Percentiles rank a stretch among this genome's conserved stretches.
Conservation (phyloP, 148 eudicot genomes). For the Fagopyrum esculentum region DNA sequence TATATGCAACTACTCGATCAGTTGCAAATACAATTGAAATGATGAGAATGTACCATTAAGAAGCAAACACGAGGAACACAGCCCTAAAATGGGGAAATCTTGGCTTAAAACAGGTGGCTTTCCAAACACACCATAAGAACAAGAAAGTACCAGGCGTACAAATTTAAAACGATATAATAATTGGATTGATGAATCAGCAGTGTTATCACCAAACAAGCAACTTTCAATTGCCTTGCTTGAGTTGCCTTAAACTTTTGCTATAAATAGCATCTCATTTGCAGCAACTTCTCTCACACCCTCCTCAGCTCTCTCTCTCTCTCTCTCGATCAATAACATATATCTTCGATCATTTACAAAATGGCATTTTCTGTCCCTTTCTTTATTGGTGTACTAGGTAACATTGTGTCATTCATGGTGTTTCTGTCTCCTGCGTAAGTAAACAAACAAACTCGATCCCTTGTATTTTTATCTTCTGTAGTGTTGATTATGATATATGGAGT, state of each 20-base stretch:
- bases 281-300: neutral
- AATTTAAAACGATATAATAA: no score
- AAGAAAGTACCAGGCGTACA: neutral
- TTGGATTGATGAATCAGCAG: neutral
- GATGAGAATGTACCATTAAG: no score
- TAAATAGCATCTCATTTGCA: neutral
- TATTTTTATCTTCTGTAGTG: no score
- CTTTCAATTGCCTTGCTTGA: neutral
- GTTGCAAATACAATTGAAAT: no score
- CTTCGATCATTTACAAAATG: neutral
- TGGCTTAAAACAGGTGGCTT: neutral
- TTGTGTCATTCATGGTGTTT: neutral
- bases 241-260: neutral
- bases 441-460: no score
- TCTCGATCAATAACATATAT: neutral
- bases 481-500: neutral
- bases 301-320: neutral
- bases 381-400: neutral
- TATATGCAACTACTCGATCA: no score
- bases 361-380: neutral
- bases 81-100: neutral
- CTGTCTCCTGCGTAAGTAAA: conserved; percentile 5
- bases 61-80: no score
- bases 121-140: neutral
- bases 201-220: neutral